A percentile compares a stretch with the other conserved stretches of the same genome.
These are phyloP conservation scores for Amaranthus hypochondriacus DNA, from an alignment of 148 eudicot species.

Conservation along the genomic window DNA sequence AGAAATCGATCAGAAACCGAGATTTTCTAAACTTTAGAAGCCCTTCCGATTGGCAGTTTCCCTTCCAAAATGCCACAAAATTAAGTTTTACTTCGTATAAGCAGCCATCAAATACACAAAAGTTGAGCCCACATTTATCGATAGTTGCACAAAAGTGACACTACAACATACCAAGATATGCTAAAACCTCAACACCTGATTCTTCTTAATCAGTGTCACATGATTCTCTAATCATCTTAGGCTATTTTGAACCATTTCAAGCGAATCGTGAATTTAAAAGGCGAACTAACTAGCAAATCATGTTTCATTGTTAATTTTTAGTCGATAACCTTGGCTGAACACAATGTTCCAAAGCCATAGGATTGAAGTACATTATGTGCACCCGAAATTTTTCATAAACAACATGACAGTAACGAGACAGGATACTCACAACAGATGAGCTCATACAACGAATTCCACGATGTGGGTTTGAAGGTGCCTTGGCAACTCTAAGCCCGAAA, in stretches of 20 bases:
- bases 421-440: neutral
- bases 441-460: slow-evolving; percentile 6
- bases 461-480: neutral
- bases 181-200: no score
- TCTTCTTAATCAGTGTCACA: no score
- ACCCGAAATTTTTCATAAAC: neutral
- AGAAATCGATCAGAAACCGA: neutral
- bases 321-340: neutral
- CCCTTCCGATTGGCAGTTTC: neutral
- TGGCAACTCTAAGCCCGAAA: neutral
- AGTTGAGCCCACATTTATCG: neutral
- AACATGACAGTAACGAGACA: neutral
- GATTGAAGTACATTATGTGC: neutral
- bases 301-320: no score
- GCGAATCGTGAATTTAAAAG: no score
- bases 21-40: neutral
- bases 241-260: no score
- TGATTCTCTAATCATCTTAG: no score
- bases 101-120: neutral
- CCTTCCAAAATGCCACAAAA: neutral
- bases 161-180: neutral
- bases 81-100: neutral
- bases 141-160: neutral
- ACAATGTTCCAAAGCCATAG: neutral
- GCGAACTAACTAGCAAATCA: no score